These are phyloP conservation scores for Plasmodium ovale DNA, from an alignment of 169 alveolate genomes.

Conservation along the genomic window DNA sequence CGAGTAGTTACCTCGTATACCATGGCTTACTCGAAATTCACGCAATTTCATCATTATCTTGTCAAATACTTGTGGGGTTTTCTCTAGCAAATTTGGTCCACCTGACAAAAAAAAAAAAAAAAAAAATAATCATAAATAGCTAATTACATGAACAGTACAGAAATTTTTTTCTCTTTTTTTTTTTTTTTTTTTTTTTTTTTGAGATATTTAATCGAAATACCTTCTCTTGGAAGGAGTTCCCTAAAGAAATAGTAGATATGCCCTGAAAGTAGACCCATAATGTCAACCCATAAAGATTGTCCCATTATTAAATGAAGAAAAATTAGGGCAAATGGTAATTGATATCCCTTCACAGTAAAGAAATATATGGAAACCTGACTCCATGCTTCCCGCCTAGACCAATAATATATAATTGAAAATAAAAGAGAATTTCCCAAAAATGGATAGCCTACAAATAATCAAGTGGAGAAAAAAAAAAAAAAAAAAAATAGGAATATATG, in stretches of 20 bases:
- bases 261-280: conserved; percentile 91
- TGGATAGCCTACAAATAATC: conserved; percentile 84
- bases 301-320: conserved; percentile 91
- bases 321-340: conserved; percentile 90
- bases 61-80: conserved; percentile 84
- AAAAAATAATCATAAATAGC: background rate
- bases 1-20: conserved; percentile 24
- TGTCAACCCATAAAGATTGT: conserved; percentile 88
- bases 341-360: conserved; percentile 89
- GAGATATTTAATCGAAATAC: conserved; percentile 31
- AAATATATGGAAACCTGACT: conserved; percentile 88
- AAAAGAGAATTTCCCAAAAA: conserved; percentile 83
- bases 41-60: conserved; percentile 80
- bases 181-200: background rate
- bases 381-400: conserved; percentile 91
- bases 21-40: conserved; percentile 40
- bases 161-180: background rate
- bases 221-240: conserved; percentile 89
- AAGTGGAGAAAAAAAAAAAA: background rate
- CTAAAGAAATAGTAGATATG: conserved; percentile 87
- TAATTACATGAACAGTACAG: conserved; percentile 8
- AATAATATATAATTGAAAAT: conserved; percentile 89
- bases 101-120: conserved; percentile 51
- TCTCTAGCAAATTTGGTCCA: conserved; percentile 77
- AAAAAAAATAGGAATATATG: background rate